Conservation (phyloP, 2,329 filamentous ascomycete genomes). For the Aspergillus quadricinctus region DNA sequence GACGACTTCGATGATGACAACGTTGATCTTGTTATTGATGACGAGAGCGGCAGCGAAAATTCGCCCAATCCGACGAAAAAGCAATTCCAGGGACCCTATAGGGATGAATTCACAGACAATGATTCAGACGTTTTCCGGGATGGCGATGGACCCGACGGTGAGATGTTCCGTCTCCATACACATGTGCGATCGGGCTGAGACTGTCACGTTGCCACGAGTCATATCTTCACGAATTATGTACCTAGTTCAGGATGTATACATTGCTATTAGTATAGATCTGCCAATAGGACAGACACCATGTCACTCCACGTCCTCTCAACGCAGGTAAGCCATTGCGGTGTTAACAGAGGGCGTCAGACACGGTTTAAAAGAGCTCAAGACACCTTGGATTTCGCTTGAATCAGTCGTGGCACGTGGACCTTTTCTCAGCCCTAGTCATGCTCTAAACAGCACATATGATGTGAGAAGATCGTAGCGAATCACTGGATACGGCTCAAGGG, state of each 20-base stretch:
- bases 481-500: neutral
- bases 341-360: neutral
- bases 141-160: conserved; percentile 36
- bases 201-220: neutral
- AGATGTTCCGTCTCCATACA: conserved; percentile 39
- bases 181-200: conserved; percentile 23
- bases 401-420: neutral
- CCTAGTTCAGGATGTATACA: neutral
- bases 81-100: conserved; percentile 41
- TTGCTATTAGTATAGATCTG: neutral
- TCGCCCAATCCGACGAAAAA: conserved; percentile 18
- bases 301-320: neutral
- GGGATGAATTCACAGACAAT: conserved; percentile 52
- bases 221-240: neutral
- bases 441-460: neutral
- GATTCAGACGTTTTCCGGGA: conserved; percentile 46
- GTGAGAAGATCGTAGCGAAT: neutral
- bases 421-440: neutral
- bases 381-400: neutral
- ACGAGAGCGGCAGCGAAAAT: conserved; percentile 37
- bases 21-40: conserved; percentile 42
- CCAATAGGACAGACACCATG: neutral
- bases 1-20: conserved; percentile 37
- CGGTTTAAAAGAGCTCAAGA: neutral
- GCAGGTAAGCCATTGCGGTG: neutral